Base-by-base conservation (phyloP, 768 basidiomycete species). In the Erythrobasidium yunnanense region DNA sequence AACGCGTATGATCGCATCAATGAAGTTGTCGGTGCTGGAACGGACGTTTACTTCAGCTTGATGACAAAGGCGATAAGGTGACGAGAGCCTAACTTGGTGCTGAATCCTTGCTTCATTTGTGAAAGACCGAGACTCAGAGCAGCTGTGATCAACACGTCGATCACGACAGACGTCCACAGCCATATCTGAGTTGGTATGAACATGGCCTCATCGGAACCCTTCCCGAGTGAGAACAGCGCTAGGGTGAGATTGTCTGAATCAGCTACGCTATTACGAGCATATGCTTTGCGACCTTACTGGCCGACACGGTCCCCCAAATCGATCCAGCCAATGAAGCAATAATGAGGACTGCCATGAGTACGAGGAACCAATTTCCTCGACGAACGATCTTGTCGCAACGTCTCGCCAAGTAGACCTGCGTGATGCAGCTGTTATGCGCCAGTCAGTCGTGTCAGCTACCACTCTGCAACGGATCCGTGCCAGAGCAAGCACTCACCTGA, bases 91-190 rank as follows among this genome's bases (percentile, higher is more conserved):
- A 13, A 63, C 60, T 6, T 6, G 6, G 23, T n/a, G 42, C 34
- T 63, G 60, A 63, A 63, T 3, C 60, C 60, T 32, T 49, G 42
- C 60, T 63, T 63, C 60, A 63, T 63, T 17, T 49, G 25, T 17
- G 23, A 29, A 2, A 63, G 60, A 51, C 52, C 47, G 6, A 50
- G 5, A 13, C 23, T 63, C 4, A 63, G 33, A 49, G 27, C 32
- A 33, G 30, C 25, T 13, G 60, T 63, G n/a, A 63, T 63, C 11
- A 63, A n/a, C 17, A 47, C 23, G 38, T 63, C 60, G 2, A 51
- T n/a, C 6, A 51, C 22, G n/a, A 38, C 45, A 13, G 45, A 49
- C 25, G 60, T 27, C n/a, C 46, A 63, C 23, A 63, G 47, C 60
- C 60, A 63, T 5, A 63, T 50, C 27, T 63, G 60, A 7, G 42